phyloP scores from a whole-genome alignment of 164 flowering plant species.

The Sedum album region DNA sequence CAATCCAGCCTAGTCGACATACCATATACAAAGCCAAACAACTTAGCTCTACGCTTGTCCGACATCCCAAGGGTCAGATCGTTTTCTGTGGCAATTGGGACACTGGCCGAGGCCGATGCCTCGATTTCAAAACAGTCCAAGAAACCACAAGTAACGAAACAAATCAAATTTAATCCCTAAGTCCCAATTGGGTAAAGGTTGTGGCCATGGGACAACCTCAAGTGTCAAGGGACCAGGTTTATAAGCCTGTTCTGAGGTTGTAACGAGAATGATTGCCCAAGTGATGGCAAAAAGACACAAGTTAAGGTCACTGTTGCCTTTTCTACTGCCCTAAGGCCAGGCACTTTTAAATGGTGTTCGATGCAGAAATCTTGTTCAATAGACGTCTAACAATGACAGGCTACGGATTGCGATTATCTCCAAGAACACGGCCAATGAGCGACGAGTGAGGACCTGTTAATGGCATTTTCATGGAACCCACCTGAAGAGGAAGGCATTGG shows the following conservation, averaged over 20 bases:
- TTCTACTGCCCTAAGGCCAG: constrained; percentile 1
- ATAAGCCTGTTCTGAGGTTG: neutral
- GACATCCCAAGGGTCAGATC: neutral
- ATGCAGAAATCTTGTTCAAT: constrained; percentile 6
- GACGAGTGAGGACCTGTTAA: neutral
- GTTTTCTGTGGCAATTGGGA: neutral
- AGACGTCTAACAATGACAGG: neutral
- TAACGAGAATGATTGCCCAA: neutral
- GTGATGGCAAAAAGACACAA: neutral
- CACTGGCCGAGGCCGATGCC: neutral
- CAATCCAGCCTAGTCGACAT: neutral
- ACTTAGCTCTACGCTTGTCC: neutral
- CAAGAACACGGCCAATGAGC: neutral
- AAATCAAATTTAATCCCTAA: neutral
- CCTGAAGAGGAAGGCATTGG: neutral
- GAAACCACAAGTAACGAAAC: neutral
- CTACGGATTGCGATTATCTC: neutral
- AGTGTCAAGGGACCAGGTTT: neutral
- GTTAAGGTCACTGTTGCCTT: constrained; percentile 3
- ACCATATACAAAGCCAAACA: constrained; percentile 1
- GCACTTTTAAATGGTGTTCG: neutral
- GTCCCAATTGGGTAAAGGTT: neutral
- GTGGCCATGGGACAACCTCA: neutral
- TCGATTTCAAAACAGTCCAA: neutral
- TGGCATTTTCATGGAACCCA: neutral